Conservation (phyloP, 208 protist species). For the Balamuthia mandrillaris region DNA sequence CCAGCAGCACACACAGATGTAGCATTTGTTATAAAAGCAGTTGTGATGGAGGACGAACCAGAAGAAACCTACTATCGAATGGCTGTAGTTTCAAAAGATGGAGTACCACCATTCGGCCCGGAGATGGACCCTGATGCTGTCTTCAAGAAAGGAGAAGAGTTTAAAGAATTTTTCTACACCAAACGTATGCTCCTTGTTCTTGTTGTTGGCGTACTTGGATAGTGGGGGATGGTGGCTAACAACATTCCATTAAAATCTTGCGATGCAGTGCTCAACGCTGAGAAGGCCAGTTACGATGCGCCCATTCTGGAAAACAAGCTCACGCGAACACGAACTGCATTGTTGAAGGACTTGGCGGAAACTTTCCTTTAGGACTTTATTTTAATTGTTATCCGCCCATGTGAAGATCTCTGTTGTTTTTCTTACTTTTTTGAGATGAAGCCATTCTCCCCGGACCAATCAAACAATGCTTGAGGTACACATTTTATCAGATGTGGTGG, state of each 20-base stretch:
- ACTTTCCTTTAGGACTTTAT: conserved; percentile 23
- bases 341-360: conserved; percentile 56
- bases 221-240: no score
- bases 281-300: conserved; percentile 51
- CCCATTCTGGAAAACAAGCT: conserved; percentile 56
- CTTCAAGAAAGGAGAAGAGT: conserved; percentile 51
- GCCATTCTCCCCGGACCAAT: no score
- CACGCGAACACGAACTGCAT: conserved; percentile 47
- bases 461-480: no score
- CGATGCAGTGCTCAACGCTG: conserved; percentile 50
- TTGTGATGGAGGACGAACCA: conserved; percentile 29
- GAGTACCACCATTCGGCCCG: conserved; percentile 49
- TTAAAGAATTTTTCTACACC: conserved; percentile 58
- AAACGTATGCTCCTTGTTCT: conserved; percentile 31
- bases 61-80: conserved; percentile 50
- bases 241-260: neutral
- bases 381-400: conserved; percentile 32
- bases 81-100: conserved; percentile 49
- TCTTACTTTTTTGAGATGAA: no score
- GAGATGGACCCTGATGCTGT: conserved; percentile 42
- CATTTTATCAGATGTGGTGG: no score
- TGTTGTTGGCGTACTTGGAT: neutral
- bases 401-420: no score
- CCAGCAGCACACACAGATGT: conserved; percentile 34
- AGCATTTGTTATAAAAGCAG: conserved; percentile 50